Conservation (phyloP, 1,284 basidiomycete species). For the Afroboletus lepidellus region DNA sequence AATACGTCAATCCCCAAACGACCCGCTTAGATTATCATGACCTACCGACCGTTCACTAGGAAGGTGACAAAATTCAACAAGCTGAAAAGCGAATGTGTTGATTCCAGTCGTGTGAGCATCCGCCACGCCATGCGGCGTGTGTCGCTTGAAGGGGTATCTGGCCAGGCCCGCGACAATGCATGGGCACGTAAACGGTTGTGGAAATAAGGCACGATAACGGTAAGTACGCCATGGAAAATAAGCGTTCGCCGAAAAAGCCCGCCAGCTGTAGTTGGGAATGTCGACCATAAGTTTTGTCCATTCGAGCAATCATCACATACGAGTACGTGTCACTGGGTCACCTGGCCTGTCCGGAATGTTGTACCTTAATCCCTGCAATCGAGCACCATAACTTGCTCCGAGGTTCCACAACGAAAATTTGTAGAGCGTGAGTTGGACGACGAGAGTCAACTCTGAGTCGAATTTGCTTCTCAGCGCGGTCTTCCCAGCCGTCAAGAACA, state of each 20-base stretch:
- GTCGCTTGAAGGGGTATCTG: slow-evolving; percentile 82
- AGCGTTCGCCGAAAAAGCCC: slow-evolving; percentile 61
- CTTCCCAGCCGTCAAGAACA: slow-evolving; percentile 36
- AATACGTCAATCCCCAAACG: not conserved
- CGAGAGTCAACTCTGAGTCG: slow-evolving; percentile 79
- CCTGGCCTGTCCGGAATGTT: slow-evolving; percentile 36
- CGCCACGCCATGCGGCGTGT: slow-evolving; percentile 77
- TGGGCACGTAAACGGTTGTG: slow-evolving; percentile 71
- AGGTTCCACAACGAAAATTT: slow-evolving; percentile 82
- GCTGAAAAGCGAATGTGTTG: slow-evolving; percentile 55
- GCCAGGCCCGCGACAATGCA: slow-evolving; percentile 85
- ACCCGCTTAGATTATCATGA: slow-evolving; percentile 9
- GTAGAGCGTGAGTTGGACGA: slow-evolving; percentile 80
- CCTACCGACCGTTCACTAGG: slow-evolving; percentile 82
- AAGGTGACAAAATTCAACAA: slow-evolving; percentile 83
- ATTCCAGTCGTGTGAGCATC: slow-evolving; percentile 67
- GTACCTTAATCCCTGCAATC: slow-evolving; percentile 84
- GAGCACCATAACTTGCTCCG: slow-evolving; percentile 87
- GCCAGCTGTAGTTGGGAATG: slow-evolving; percentile 46
- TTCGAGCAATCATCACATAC: slow-evolving; percentile 16
- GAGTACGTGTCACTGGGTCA: slow-evolving; percentile 19
- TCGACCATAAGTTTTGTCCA: slow-evolving; percentile 8
- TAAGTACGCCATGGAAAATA: slow-evolving; percentile 69
- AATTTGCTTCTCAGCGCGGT: slow-evolving; percentile 62
- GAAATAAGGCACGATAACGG: slow-evolving; percentile 78